Base-by-base conservation (phyloP, 176 grass and related monocot genomes). In the Eleusine indica region DNA sequence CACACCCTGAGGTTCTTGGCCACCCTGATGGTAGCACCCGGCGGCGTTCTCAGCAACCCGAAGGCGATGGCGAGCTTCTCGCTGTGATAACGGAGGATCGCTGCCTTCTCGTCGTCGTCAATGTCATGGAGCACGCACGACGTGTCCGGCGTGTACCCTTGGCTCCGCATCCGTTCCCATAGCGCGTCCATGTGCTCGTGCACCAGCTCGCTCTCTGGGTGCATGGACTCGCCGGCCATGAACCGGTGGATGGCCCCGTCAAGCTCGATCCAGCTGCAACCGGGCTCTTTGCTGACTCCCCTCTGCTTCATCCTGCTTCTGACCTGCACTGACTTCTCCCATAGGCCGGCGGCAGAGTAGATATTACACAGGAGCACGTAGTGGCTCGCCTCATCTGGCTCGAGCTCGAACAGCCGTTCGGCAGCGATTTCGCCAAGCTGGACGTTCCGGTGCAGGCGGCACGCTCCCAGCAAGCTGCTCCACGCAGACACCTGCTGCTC, bases 361-460 rank as follows among this genome's bases (percentile, higher is more conserved):
- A 98, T 98, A 91, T 98, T 98, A 79, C 91, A 95, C 16, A 95
- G 90, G 16, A 98, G 87, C 9, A 98, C 93, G 70, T 98, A 98
- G 76, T 98, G 93, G 88, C 93, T 98, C 0, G 93, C 85, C 81
- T 95, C 91, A 43, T 93, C 76, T 10, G 96, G 93, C 80, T 95
- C 93, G 15, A 98, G 93, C 91, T 98, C 85, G 30, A 98, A 80
- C 63, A 98, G 82, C 73, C 85, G 84, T 64, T 84, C 84, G 32
- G 82, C 93, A 7, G 92, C 87, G 39, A 91, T n/a, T 83, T 88
- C 87, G 25, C 96, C 96, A 5, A 98, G 93, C 62, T 3, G 2
- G 43, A 90, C 83, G 82, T 95, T 68, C 44, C 75, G 40, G 76
- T 98, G 91, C 66, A 93, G 78, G n/a, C 96, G 82, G 87, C 96